Conservation (phyloP, 2,329 filamentous ascomycete species). For the Madurella fahalii region DNA sequence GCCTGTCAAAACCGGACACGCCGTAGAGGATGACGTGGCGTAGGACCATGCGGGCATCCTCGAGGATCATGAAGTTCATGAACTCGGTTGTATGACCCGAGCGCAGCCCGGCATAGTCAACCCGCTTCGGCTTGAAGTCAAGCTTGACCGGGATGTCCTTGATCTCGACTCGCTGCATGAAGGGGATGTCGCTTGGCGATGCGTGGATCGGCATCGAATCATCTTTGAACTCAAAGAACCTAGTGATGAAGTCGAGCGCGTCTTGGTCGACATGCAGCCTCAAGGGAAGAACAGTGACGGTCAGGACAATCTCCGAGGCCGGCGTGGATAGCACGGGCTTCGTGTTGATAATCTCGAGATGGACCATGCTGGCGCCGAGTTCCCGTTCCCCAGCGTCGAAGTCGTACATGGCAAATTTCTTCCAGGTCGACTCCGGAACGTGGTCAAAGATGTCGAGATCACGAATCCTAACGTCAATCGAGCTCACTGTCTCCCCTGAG, state of each 20-base stretch:
- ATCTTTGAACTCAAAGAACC: constrained; percentile 98
- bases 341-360: constrained; percentile 82
- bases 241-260: constrained; percentile 90
- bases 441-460: constrained; percentile 92
- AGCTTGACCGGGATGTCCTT: constrained; percentile 76
- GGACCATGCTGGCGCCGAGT: constrained; percentile 82
- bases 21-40: constrained; percentile 91
- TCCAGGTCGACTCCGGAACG: constrained; percentile 93
- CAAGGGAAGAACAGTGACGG: constrained; percentile 73
- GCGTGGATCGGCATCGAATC: constrained; percentile 54
- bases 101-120: constrained; percentile 87
- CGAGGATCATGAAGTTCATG: constrained; percentile 96
- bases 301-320: constrained; percentile 84
- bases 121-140: constrained; percentile 97
- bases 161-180: constrained; percentile 85
- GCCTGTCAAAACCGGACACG: constrained; percentile 80
- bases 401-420: constrained; percentile 94
- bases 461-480: constrained; percentile 75
- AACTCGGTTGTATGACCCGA: constrained; percentile 96
- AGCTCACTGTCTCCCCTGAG: constrained; percentile 78
- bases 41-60: constrained; percentile 80
- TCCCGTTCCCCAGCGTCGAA: constrained; percentile 82
- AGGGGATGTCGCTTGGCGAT: constrained; percentile 69
- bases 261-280: constrained; percentile 96
- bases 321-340: constrained; percentile 79